These are phyloP conservation scores for Pythium sukuiense DNA, from an alignment of 352 stramenopile species.

Conservation along the genomic window DNA sequence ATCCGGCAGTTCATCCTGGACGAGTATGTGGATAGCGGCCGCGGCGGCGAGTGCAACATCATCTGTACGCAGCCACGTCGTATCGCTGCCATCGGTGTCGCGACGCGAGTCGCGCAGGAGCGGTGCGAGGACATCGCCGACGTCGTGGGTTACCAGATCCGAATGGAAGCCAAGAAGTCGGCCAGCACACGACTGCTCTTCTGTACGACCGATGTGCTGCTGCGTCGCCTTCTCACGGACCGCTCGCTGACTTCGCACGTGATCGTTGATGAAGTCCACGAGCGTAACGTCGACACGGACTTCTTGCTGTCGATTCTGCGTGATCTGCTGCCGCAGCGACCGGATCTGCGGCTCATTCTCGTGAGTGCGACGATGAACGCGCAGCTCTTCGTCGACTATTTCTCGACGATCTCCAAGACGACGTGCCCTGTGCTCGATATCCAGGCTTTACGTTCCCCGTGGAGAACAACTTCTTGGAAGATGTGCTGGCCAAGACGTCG, in stretches of 20 bases:
- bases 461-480: constrained; percentile 74
- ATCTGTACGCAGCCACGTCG: constrained; percentile 95
- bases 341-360: constrained; percentile 90
- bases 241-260: constrained; percentile 91
- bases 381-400: constrained; percentile 86
- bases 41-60: constrained; percentile 92
- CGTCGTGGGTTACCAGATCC: constrained; percentile 95
- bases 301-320: constrained; percentile 94
- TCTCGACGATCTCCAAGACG: constrained; percentile 34
- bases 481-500: constrained; percentile 56
- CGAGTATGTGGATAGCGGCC: constrained; percentile 81
- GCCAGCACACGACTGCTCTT: constrained; percentile 92
- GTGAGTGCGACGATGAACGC: constrained; percentile 97
- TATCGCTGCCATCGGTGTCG: constrained; percentile 96
- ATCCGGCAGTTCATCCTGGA: constrained; percentile 98
- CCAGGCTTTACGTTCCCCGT: constrained; percentile 84
- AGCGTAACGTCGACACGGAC: constrained; percentile 96
- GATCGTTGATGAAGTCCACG: constrained; percentile 98
- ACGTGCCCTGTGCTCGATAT: constrained; percentile 81
- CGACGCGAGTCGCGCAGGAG: constrained; percentile 94
- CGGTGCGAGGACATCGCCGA: constrained; percentile 87
- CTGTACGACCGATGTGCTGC: constrained; percentile 95
- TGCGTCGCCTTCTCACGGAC: constrained; percentile 92
- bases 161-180: constrained; percentile 91
- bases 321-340: constrained; percentile 68